Base-by-base conservation (phyloP, 257 asterid genomes). In the Craterostigma plantagineum region DNA sequence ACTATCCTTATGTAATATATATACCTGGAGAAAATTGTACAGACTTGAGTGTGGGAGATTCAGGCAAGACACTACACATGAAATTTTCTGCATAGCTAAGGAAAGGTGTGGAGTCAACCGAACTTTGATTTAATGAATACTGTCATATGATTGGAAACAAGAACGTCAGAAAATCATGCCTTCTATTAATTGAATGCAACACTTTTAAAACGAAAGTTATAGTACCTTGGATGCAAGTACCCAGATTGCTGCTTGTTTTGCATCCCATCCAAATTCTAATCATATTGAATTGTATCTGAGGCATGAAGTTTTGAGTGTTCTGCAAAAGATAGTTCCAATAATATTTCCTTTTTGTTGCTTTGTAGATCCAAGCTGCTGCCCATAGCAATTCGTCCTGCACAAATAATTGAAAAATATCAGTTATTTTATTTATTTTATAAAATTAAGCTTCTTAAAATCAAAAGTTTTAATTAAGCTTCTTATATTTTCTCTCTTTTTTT, bases 241-340 rank as follows among this genome's bases (percentile, higher is more conserved):
- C 23, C 46, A 54, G 16, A 73, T 63, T 14, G 77, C 82, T 55
- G 75, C 82, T 39, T 66, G 68, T 52, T 73, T 69, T 10, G 69
- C 65, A 56, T 66, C 73, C 72, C 75, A 73, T 45, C 75, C 75
- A 30, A 73, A 73, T 66, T 73, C 68, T 0, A 18, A 17, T n/a
- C 23, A 66, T 30, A 51, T 48, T 14, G 27, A 11, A 48, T 57
- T 64, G 64, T 0, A 59, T 52, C 13, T 52, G 35, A 15, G 61
- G 43, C 50, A 56, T 60, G 27, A 60, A 60, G 23, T 38, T 55
- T n/a, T 47, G 33, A 9, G 54, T 63, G 46, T 71, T 71, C 4
- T 42, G 33, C 18, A 10, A 1, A 0, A 71, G 44, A 33, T 61
- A 71, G 12, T 61, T n/a, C 67, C 54, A 59, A 42, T 71, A 63